These are phyloP conservation scores for Fragaria nilgerrensis DNA, from an alignment of 306 rosid genomes.

Conservation along the genomic window DNA sequence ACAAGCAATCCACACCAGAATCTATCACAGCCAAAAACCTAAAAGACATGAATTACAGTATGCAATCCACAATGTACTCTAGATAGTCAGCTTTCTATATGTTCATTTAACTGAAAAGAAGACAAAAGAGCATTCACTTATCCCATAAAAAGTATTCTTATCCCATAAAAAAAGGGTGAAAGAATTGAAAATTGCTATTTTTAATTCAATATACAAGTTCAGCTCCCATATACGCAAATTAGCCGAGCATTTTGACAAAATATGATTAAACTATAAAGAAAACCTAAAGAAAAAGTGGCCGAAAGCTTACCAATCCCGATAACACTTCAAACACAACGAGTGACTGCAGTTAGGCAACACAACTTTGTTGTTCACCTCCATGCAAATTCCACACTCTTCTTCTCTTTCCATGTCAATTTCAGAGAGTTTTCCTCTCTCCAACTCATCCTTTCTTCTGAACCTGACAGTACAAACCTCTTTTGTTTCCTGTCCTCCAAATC, in stretches of 20 bases:
- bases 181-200: neutral
- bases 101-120: neutral
- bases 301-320: conserved; percentile 63
- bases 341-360: conserved; percentile 89
- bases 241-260: neutral
- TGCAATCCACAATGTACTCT: neutral
- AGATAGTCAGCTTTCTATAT: neutral
- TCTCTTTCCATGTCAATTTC: conserved; percentile 80
- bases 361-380: conserved; percentile 75
- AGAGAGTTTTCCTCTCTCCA: conserved; percentile 41
- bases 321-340: conserved; percentile 75
- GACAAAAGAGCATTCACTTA: neutral
- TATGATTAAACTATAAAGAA: neutral
- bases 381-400: conserved; percentile 90
- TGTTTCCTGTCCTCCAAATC: conserved; percentile 91
- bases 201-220: neutral
- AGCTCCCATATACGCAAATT: neutral
- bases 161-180: neutral
- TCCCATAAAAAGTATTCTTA: neutral
- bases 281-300: neutral
- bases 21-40: neutral
- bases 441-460: conserved; percentile 53
- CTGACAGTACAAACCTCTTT: conserved; percentile 44
- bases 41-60: neutral
- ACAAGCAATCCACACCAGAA: neutral